phyloP scores from a whole-genome alignment of 306 rosid species.

The Vicia villosa region DNA sequence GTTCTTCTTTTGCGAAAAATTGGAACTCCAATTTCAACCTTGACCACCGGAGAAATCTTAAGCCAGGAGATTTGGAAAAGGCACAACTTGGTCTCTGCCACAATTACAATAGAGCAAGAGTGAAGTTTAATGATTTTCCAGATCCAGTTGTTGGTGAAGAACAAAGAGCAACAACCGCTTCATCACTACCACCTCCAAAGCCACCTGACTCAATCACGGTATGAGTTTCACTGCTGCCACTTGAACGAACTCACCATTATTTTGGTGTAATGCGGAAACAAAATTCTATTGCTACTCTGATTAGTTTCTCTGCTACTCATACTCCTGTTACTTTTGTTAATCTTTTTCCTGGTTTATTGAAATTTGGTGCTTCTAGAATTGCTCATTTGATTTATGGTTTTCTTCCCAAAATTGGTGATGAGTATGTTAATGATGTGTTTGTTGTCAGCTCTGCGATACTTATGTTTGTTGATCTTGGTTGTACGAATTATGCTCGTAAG shows the following conservation, averaged over 20 bases:
- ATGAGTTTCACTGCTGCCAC: no score
- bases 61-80: no score
- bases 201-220: no score
- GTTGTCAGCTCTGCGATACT: conserved; percentile 73
- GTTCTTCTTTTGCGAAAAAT: conserved; percentile 40
- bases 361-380: conserved; percentile 37
- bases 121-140: no score
- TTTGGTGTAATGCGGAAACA: no score
- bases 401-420: conserved; percentile 56
- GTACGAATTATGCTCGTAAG: conserved; percentile 53
- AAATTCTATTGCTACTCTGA: conserved; percentile 50
- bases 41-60: no score
- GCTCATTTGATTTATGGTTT: conserved; percentile 57
- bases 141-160: no score
- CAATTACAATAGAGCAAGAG: no score
- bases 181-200: no score
- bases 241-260: no score
- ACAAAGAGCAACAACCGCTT: no score
- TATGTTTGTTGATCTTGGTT: conserved; percentile 74
- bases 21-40: conserved; percentile 68
- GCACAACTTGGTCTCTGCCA: no score
- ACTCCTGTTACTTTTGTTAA: conserved; percentile 72
- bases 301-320: conserved; percentile 46
- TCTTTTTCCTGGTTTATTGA: conserved; percentile 66
- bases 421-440: conserved; percentile 64